Conservation (phyloP, 495 filamentous ascomycete genomes). For the Podospora appendiculata region DNA sequence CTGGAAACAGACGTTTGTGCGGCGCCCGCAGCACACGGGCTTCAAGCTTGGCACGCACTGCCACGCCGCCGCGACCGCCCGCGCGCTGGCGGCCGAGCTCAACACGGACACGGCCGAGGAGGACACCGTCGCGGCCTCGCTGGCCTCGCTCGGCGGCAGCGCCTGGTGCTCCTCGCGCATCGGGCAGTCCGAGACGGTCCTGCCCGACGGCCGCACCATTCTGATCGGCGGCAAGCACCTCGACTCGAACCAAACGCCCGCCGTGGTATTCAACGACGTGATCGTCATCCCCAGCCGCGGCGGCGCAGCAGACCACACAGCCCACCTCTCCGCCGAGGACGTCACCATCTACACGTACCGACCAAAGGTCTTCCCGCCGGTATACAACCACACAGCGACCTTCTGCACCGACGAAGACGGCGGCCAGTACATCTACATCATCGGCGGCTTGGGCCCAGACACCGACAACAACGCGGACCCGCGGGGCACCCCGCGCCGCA, state of each 20-base stretch:
- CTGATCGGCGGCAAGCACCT: background rate
- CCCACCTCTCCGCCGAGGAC: background rate
- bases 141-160: too few species aligned
- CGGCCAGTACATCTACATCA: background rate
- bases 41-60: too few species aligned
- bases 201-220: background rate
- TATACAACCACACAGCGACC: background rate
- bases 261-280: background rate
- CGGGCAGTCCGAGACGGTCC: background rate
- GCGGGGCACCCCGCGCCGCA: background rate
- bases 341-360: background rate
- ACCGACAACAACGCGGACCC: too few species aligned
- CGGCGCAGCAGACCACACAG: background rate
- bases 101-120: too few species aligned
- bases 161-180: background rate
- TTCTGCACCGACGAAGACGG: background rate
- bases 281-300: background rate
- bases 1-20: too few species aligned
- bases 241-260: background rate
- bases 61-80: too few species aligned
- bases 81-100: too few species aligned
- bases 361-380: background rate
- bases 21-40: too few species aligned
- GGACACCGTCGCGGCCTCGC: too few species aligned
- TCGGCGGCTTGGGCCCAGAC: background rate